Evolutionary conservation across 2,329 filamentous ascomycete species (phyloP), one percentile per base, ranked within the genome.

Genomic region (Ascocoryne sarcoides): DNA sequence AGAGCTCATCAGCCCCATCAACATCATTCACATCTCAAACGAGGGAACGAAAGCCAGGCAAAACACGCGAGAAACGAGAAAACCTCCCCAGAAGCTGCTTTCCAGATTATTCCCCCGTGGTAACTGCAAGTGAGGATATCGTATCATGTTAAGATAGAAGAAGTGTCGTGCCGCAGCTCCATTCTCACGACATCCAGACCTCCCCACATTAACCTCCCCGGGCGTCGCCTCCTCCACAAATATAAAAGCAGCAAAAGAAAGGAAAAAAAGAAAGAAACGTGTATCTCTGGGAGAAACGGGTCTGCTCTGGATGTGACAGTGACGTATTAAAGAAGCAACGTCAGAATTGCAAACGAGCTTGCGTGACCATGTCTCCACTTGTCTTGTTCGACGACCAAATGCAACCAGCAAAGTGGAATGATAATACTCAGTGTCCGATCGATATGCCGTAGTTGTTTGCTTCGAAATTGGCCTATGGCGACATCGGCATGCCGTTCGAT

Each of bases 401-500:
- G 47, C 48, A 48, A 46, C 43, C 39, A 43, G 45, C 44, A 29
- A 42, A 48, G 43, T 47, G 47, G 45, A 51, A 40, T 39, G 37
- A 31, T 46, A 39, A 37, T 47, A 28, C 34, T 36, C 32, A 9
- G 35, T 46, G 43, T 39, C 40, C 44, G 49, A 48, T 42, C 12
- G 33, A 36, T 40, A 35, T 43, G 44, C 47, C 38, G 31, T 43
- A 33, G 40, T 37, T 36, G 43, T 52, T 46, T 49, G 44, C 40
- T 53, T 44, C 46, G 49, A 51, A 45, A 35, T 36, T 39, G 49
- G 43, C 45, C 55, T 54, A 48, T 53, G 28, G 50, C 57, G 49
- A 49, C 55, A 59, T 59, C 56, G 57, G 47, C 55, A 42, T 56
- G 57, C 57, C 58, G 56, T 60, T 59, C 58, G 58, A 58, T 53